Evolutionary conservation across 306 rosid genomes (phyloP).

Genomic region (Lathyrus sativus): DNA sequence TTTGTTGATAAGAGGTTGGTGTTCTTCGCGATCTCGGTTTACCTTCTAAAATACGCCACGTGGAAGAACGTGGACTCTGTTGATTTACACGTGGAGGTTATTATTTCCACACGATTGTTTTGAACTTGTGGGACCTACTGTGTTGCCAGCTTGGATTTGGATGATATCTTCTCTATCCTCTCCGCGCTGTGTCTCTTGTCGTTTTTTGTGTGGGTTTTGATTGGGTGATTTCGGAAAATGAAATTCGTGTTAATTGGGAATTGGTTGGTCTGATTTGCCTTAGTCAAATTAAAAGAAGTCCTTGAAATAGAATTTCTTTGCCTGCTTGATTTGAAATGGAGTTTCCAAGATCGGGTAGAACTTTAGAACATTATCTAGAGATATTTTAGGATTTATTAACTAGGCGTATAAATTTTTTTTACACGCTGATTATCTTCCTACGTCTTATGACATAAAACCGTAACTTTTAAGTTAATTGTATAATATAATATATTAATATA

Average conservation of each 20-base stretch:
- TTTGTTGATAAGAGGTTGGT: slow-evolving; percentile 73
- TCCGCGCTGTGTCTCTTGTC: slow-evolving; percentile 41
- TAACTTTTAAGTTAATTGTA: too few relatives aligned
- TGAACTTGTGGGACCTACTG: slow-evolving; percentile 44
- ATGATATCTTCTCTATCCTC: slow-evolving; percentile 53
- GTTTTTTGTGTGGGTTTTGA: background rate
- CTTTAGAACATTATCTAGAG: too few relatives aligned
- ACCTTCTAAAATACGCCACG: slow-evolving; percentile 67
- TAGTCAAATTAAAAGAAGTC: background rate
- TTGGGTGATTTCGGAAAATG: slow-evolving; percentile 21
- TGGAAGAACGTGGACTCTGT: slow-evolving; percentile 43
- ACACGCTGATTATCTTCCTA: too few relatives aligned
- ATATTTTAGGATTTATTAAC: too few relatives aligned
- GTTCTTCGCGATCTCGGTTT: slow-evolving; percentile 66
- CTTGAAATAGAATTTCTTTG: background rate
- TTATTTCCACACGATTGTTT: slow-evolving; percentile 58
- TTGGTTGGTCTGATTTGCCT: slow-evolving; percentile 4
- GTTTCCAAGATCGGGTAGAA: too few relatives aligned
- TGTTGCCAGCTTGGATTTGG: slow-evolving; percentile 64
- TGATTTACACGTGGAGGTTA: slow-evolving; percentile 50
- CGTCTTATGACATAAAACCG: too few relatives aligned
- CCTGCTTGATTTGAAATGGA: too few relatives aligned
- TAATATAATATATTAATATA: too few relatives aligned
- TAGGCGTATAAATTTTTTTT: too few relatives aligned
- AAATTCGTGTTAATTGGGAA: background rate